Evolutionary conservation across 495 filamentous ascomycete genomes (phyloP), one percentile per base, ranked within the genome.

Genomic region (Thermothielavioides terrestris): DNA sequence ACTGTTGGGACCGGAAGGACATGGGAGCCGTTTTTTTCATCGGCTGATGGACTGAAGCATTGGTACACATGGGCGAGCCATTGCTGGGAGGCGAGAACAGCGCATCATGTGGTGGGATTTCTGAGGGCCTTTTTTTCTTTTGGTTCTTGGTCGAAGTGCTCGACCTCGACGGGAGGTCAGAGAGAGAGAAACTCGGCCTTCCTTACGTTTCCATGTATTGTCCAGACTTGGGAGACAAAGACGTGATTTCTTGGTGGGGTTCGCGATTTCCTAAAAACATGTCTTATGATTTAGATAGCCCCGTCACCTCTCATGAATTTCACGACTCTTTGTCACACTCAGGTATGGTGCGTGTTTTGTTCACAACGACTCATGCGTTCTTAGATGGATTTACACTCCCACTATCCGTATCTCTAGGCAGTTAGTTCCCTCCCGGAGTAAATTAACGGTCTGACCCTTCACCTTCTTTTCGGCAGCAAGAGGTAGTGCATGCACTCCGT

Each of bases 101-200:
- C 54, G 50, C 44, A 50, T 12, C 22, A 17, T 38, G 23, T 28
- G 25, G 8, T 21, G 4, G 36, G 39, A 20, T 46, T 51, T 35
- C 42, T 40, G 21, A 12, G 18, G n/a, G n/a, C n/a, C n/a, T 27
- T 25, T 42, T 52, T 42, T 17, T 36, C 7, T 15, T 45, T 34
- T 26, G n/a, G n/a, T 49, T 4, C 18, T 7, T n/a, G 22, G 45
- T 49, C 54, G 54, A 56, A 56, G 54, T 53, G 54, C 50, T 56
- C 54, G 54, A 56, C 45, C 43, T 39, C 37, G 23, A 53, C 18
- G n/a, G n/a, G n/a, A n/a, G n/a, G n/a, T n/a, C n/a, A n/a, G n/a
- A n/a, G 41, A 44, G 43, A 35, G 36, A 42, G 30, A 21, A 3
- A 4, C 23, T 23, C 6, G 9, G 36, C 18, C 18, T 8, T 3